Conservation (phyloP, 805 yeast genomes). For the Jamesozyma lodderae region DNA sequence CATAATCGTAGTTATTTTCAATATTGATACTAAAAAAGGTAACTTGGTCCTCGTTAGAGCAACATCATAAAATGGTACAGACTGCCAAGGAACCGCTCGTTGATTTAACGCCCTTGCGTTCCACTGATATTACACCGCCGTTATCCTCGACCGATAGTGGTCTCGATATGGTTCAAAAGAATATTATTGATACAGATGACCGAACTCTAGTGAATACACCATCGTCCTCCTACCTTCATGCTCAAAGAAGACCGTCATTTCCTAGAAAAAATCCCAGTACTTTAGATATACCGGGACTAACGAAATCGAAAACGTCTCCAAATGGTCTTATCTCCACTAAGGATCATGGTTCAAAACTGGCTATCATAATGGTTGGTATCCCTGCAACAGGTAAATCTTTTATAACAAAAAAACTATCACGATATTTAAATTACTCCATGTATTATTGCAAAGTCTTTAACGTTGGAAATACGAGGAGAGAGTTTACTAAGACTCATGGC, state of each 20-base stretch:
- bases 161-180: too few species aligned
- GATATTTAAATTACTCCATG: constrained; percentile 90
- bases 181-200: background rate
- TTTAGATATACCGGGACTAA: constrained; percentile 84
- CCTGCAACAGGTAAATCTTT: constrained; percentile 96
- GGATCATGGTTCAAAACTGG: constrained; percentile 76
- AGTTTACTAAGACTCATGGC: constrained; percentile 38
- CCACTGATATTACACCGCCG: too few species aligned
- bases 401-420: constrained; percentile 78
- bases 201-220: background rate
- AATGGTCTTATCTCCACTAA: constrained; percentile 54
- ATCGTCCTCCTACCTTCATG: too few species aligned
- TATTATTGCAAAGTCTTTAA: constrained; percentile 85
- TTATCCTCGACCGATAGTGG: too few species aligned
- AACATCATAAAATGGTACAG: too few species aligned
- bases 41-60: too few species aligned
- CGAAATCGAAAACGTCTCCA: constrained; percentile 69
- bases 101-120: too few species aligned
- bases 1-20: too few species aligned
- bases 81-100: too few species aligned
- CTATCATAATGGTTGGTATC: constrained; percentile 91
- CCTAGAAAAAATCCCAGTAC: constrained; percentile 61
- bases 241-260: background rate
- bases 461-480: constrained; percentile 89
- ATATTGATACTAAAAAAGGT: too few species aligned